phyloP scores from a whole-genome alignment of 164 flowering plant genomes.

The Vitis rotundifolia region DNA sequence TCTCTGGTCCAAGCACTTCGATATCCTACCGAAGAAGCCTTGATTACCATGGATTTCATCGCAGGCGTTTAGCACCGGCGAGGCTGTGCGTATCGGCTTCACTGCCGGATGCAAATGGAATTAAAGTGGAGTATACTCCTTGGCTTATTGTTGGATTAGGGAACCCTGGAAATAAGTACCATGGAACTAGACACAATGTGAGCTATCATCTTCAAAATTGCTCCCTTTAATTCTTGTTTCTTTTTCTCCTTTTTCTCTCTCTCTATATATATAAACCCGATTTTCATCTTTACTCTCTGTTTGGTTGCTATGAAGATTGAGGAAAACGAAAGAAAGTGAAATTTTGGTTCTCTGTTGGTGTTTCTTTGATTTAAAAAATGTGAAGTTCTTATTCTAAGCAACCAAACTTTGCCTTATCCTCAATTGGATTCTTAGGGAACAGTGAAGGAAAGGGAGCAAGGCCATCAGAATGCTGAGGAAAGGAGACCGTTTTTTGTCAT shows the following conservation, averaged over 20 bases:
- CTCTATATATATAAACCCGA: background rate
- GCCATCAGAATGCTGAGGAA: too few relatives aligned
- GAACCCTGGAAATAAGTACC: conserved; percentile 92
- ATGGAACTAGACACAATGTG: conserved; percentile 96
- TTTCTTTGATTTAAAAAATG: too few relatives aligned
- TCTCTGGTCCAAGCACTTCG: conserved; percentile 38
- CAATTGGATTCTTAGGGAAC: too few relatives aligned
- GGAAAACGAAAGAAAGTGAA: too few relatives aligned
- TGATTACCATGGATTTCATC: conserved; percentile 13
- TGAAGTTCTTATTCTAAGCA: too few relatives aligned
- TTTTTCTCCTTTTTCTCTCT: background rate
- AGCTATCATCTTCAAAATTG: conserved; percentile 3
- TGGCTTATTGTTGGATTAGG: conserved; percentile 96
- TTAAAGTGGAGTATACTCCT: conserved; percentile 81
- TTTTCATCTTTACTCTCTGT: background rate
- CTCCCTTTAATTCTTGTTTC: background rate
- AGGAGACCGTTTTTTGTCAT: too few relatives aligned
- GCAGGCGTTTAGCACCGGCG: conserved; percentile 20
- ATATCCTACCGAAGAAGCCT: conserved; percentile 32
- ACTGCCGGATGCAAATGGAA: conserved; percentile 40
- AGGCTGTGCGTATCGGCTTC: conserved; percentile 50
- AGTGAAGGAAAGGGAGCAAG: too few relatives aligned
- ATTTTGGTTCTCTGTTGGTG: too few relatives aligned
- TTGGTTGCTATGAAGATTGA: background rate
- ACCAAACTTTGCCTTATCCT: too few relatives aligned